phyloP scores from a whole-genome alignment of 1,284 basidiomycete species.

The Heterobasidion parviporum region DNA sequence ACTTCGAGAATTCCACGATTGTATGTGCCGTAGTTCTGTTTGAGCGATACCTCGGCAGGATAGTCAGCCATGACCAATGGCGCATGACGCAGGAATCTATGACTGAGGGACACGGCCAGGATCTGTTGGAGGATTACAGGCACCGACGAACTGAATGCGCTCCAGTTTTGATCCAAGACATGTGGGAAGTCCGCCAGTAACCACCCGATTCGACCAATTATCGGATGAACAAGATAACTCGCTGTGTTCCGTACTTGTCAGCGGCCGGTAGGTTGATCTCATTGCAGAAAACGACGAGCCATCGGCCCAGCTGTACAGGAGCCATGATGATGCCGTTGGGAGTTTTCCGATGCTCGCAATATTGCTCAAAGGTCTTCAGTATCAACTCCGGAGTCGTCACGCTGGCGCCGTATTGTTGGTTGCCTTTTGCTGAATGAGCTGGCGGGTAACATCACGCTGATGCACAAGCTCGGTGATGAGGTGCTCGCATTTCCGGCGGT shows the following conservation, averaged over 20 bases:
- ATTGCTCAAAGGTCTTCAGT: slow-evolving; percentile 99
- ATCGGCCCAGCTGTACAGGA: slow-evolving; percentile 91
- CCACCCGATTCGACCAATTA: slow-evolving; percentile 95
- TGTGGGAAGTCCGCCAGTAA: slow-evolving; percentile 92
- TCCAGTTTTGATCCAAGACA: slow-evolving; percentile 96
- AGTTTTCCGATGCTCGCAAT: slow-evolving; percentile 98
- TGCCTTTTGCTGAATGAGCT: slow-evolving; percentile 66
- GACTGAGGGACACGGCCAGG: too few species aligned
- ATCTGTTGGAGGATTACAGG: too few species aligned
- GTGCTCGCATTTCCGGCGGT: too few species aligned
- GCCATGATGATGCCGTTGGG: slow-evolving; percentile 94
- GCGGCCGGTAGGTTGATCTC: slow-evolving; percentile 97
- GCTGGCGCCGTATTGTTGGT: slow-evolving; percentile 66
- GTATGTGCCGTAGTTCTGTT: too few species aligned
- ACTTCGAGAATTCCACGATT: too few species aligned
- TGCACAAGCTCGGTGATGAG: too few species aligned
- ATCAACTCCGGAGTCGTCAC: slow-evolving; percentile 98
- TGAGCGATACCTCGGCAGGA: too few species aligned
- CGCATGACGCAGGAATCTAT: too few species aligned
- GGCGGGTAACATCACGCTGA: slow-evolving; percentile 38
- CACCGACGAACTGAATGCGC: slow-evolving; percentile 97
- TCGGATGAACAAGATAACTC: slow-evolving; percentile 96
- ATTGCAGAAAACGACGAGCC: slow-evolving; percentile 99
- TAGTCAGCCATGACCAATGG: too few species aligned
- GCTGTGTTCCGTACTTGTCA: slow-evolving; percentile 98